These are phyloP conservation scores for Quercus suber DNA, from an alignment of 306 rosid species.

Conservation along the genomic window DNA sequence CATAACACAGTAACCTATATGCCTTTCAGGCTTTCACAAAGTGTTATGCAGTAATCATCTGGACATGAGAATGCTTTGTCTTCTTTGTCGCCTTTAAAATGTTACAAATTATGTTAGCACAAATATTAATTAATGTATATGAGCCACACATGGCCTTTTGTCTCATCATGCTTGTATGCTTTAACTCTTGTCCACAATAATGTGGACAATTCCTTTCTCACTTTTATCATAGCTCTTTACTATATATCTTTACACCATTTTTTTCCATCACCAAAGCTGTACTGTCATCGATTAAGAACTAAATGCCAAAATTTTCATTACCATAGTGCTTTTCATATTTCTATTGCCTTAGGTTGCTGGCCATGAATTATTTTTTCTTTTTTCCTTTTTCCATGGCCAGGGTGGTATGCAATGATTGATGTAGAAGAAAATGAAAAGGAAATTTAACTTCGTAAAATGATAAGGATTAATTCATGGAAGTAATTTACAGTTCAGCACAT, in stretches of 20 bases:
- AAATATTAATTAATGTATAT: too few species aligned
- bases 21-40: background rate
- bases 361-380: background rate
- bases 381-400: background rate
- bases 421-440: background rate
- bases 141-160: background rate
- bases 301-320: constrained; percentile 9
- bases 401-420: background rate
- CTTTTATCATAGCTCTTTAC: background rate
- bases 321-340: background rate
- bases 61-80: background rate
- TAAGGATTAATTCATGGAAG: background rate
- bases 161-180: background rate
- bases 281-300: background rate
- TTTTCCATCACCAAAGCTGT: background rate
- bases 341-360: background rate
- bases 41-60: background rate
- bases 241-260: background rate
- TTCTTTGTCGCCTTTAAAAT: too few species aligned
- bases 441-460: background rate
- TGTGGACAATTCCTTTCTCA: background rate
- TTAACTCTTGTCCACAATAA: constrained; percentile 1
- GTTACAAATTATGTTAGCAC: background rate
- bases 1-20: background rate
- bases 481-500: constrained; percentile 4